Base-by-base conservation (phyloP, 257 asterid genomes). In the Solanum dulcamara region DNA sequence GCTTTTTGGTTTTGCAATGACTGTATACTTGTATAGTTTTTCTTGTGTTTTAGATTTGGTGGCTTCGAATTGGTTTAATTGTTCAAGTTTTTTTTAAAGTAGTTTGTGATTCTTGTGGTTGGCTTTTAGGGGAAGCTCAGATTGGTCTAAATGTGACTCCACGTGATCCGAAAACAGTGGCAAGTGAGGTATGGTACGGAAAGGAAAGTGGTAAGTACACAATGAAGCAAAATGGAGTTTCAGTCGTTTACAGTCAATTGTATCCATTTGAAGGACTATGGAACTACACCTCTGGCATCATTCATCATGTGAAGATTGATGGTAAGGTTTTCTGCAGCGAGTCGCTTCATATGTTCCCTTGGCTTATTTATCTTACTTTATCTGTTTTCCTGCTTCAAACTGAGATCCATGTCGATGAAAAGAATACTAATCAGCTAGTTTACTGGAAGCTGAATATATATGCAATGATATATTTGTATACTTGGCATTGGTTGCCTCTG, bases 251-350 rank as follows among this genome's bases (percentile, higher is more conserved):
- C 38, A 91, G 86, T 86, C 99, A 95, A 90, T 83, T 92, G 74
- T 95, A 95, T 91, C 94, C 97, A 22, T 95, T 89, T 87, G 94
- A 92, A 60, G 99, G 98, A 15, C 95, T 95, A 20, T 87, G 87
- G 97, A 95, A 95, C 90, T 94, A 93, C 92, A 94, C 95, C 48
- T 95, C 99, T 68, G 96, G 92, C 82, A 92, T 93, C 40, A 90
- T 95, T 83, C 99, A 95, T 88, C 99, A 95, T 84, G 99, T 92
- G 33, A 91, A 88, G 48, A 88, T 93, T 88, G 91, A 92, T 67
- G 97, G 98, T 95, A 93, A 72, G 85, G 7, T 72, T 87, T 83
- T 82, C 48, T 83, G 67, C 44, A n/a, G 12, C 3, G 38, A 77
- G 13, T 0, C 11, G 0, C 82, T 28, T 17, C 40, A 77, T 75